phyloP scores from a whole-genome alignment of 2,329 filamentous ascomycete species.

The Teratosphaeria destructans region DNA sequence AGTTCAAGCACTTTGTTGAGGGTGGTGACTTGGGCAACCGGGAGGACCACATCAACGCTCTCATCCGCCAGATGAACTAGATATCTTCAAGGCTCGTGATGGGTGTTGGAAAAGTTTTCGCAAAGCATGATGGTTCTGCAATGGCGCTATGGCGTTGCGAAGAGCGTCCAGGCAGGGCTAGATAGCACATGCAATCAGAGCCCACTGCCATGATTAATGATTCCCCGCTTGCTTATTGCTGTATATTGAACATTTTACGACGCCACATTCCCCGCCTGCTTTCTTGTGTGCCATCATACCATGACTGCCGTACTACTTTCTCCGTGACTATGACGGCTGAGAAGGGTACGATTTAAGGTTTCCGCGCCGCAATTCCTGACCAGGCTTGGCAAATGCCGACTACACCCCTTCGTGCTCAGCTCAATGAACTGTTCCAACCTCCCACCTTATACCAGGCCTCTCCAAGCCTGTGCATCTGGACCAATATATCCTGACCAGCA shows the following conservation, averaged over 20 bases:
- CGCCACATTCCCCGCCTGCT: background rate
- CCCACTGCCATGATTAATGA: background rate
- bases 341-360: too few species aligned
- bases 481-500: background rate
- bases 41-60: conserved; percentile 92
- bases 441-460: too few species aligned
- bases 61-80: conserved; percentile 99
- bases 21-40: conserved; percentile 98
- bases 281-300: too few species aligned
- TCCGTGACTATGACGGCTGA: too few species aligned
- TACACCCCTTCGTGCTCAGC: too few species aligned
- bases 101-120: background rate
- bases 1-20: conserved; percentile 99
- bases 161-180: background rate
- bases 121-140: background rate
- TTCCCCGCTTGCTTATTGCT: background rate
- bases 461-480: too few species aligned
- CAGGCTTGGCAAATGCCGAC: too few species aligned
- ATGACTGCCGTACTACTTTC: too few species aligned
- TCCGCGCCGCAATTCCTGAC: too few species aligned
- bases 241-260: background rate
- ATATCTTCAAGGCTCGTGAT: background rate
- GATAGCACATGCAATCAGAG: background rate
- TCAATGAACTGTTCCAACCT: too few species aligned
- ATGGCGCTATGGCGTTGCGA: background rate